phyloP scores from a whole-genome alignment of 202 grass and related monocot genomes.

The Elaeis oleifera region DNA sequence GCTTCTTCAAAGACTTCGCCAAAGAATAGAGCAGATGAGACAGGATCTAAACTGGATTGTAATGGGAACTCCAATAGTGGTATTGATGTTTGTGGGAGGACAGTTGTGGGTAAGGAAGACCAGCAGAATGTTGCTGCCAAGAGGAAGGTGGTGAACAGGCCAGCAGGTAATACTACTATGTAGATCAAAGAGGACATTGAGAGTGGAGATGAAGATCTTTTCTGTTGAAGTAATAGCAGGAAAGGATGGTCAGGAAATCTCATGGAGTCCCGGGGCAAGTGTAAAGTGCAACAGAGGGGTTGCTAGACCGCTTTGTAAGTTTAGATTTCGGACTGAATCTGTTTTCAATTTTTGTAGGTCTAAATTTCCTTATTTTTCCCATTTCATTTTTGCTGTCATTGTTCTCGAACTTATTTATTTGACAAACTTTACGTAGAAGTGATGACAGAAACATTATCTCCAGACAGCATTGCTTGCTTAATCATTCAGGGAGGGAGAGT shows the following conservation, averaged over 20 bases:
- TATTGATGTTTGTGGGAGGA: not conserved
- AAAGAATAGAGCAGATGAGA: not conserved
- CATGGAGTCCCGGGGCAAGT: not conserved
- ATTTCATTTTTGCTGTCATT: not conserved
- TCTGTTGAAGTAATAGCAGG: not conserved
- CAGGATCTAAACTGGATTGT: conserved; percentile 1
- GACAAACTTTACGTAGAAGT: no score
- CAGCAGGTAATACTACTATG: conserved; percentile 9
- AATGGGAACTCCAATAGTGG: not conserved
- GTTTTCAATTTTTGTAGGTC: conserved; percentile 45
- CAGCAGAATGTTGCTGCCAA: conserved; percentile 4
- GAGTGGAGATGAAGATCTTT: not conserved
- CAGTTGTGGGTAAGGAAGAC: not conserved
- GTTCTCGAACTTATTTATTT: not conserved
- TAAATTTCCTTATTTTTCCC: conserved; percentile 6
- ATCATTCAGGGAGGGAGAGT: no score
- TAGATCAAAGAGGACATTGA: not conserved
- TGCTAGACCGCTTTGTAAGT: not conserved
- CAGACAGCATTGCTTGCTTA: no score
- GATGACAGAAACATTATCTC: no score
- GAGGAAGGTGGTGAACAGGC: conserved; percentile 14
- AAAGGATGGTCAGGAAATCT: not conserved
- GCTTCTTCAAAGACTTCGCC: not conserved
- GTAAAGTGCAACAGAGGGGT: conserved; percentile 5
- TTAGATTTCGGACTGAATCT: conserved; percentile 2